Evolutionary conservation across 768 basidiomycete genomes (phyloP), one percentile per base, ranked within the genome.

Genomic region (Lentinula edodes): DNA sequence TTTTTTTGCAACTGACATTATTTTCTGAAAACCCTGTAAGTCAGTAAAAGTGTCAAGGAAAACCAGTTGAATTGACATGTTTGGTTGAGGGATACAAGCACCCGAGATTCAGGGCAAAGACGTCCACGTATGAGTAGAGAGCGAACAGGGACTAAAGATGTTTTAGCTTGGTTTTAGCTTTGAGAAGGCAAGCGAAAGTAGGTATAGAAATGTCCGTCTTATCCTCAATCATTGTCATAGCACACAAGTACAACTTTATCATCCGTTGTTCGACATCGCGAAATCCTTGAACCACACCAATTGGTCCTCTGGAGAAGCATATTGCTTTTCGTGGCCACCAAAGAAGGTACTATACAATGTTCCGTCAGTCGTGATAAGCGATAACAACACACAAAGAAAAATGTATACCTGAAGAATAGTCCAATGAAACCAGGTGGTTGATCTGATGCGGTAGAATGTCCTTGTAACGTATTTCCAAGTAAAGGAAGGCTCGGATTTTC

Each of bases 221-320:
- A 39, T 48, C 45, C 23, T 8, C 45, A 23, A n/a, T n/a, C 4
- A 6, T n/a, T 23, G 23, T 48, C 45, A 3, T 28, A 28, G 28
- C 45, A 23, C 23, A 23, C 8, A n/a, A 8, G 9, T 16, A 23
- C 8, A n/a, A 8, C 1, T 16, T 15, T 3, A 23, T 73, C 61
- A 76, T 7, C 61, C 56, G 66, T 78, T 73, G 18, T 67, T 65
- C 12, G 72, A 65, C 62, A 91, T 80, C 15, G 72, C 70, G 66
- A 90, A 90, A 65, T 83, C 84, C 66, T 80, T 90, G 75, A 91
- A 93, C 85, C 88, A 91, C 0, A 81, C 78, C 65, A 86, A 86
- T 69, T 92, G 91, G 69, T 91, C 85, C 64, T 73, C 80, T 3
- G 91, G 90, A 16, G 89, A 86, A 15, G 87, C 89, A 67, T 83